Conservation (phyloP, 805 yeast species). For the Ogataea sp. region DNA sequence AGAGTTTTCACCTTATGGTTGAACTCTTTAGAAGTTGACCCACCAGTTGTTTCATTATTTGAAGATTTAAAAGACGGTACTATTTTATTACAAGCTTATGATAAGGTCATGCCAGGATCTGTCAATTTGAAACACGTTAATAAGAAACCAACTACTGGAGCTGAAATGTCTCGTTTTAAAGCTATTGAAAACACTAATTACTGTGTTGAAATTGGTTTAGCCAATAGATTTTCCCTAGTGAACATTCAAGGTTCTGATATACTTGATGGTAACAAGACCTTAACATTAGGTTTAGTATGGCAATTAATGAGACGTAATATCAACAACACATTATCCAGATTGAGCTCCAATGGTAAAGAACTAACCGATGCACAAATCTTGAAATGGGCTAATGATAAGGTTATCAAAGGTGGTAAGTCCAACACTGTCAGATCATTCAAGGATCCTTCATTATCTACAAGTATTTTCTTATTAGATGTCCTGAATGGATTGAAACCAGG, state of each 20-base stretch:
- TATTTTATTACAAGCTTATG: conserved; percentile 83
- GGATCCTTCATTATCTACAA: conserved; percentile 69
- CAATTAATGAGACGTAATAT: conserved; percentile 97
- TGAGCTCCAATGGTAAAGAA: conserved; percentile 67
- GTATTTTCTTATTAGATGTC: conserved; percentile 80
- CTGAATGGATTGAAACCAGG: conserved; percentile 94
- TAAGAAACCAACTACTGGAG: conserved; percentile 69
- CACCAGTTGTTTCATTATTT: conserved; percentile 83
- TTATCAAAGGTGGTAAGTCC: conserved; percentile 73
- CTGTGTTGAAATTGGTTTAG: conserved; percentile 94
- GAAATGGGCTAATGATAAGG: conserved; percentile 90
- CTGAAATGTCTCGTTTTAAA: conserved; percentile 81
- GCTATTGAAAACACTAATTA: conserved; percentile 97
- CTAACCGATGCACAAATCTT: conserved; percentile 80
- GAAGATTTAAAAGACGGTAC: conserved; percentile 95
- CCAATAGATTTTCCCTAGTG: conserved; percentile 84
- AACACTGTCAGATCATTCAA: conserved; percentile 74
- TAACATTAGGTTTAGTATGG: conserved; percentile 94
- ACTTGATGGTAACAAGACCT: conserved; percentile 82
- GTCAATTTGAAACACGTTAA: conserved; percentile 75
- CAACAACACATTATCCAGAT: conserved; percentile 66
- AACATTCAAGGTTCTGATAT: conserved; percentile 98
- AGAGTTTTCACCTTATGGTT: conserved; percentile 97
- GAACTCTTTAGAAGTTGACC: conserved; percentile 92
- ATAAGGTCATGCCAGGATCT: conserved; percentile 91